Evolutionary conservation across 169 alveolate species (phyloP), one percentile per base, ranked within the genome.

Genomic region (Theileria orientalis): DNA sequence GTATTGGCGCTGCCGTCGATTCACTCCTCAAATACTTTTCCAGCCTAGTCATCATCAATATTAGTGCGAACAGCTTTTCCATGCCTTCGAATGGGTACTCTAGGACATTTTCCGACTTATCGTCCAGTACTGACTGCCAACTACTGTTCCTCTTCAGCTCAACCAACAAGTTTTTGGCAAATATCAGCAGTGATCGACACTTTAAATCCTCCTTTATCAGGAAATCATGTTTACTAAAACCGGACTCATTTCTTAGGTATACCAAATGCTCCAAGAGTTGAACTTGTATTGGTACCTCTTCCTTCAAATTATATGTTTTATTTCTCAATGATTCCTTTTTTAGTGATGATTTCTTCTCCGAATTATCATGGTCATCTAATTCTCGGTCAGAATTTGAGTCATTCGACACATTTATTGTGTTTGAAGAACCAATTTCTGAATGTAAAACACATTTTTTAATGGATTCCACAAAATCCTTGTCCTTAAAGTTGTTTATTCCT

Each of bases 41-140:
- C 51, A 79, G 11, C 11, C 69, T 56, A 0, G 40, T 25, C 19
- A 66, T 14, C 19, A 59, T 1, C 0, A 79, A 59, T 32, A 79
- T 25, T 19, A 79, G 76, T 1, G 83, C 75, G 30, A 79, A 44
- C 23, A 79, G 32, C 25, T 75, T 69, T 3, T 59, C 66, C 61
- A 79, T 71, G 14, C 77, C 83, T 21, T 79, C 71, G 61, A 74
- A 71, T 13, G 47, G 13, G 16, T 49, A 21, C 5, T 71, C 59
- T 3, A n/a, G 32, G 19, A 54, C 83, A 14, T 52, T 44, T 23
- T 71, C 75, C 21, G 35, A 52, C 9, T 19, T 37, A n/a, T 63
- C 83, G 37, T 41, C 69, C 16, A 79, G 75, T 8, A 52, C 7
- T 56, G 83, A 70, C 29, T 69, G 44, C 87, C 87, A 79, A 8